Evolutionary conservation across 1,284 basidiomycete genomes (phyloP).

Genomic region (Exobasidium rhododendri): DNA sequence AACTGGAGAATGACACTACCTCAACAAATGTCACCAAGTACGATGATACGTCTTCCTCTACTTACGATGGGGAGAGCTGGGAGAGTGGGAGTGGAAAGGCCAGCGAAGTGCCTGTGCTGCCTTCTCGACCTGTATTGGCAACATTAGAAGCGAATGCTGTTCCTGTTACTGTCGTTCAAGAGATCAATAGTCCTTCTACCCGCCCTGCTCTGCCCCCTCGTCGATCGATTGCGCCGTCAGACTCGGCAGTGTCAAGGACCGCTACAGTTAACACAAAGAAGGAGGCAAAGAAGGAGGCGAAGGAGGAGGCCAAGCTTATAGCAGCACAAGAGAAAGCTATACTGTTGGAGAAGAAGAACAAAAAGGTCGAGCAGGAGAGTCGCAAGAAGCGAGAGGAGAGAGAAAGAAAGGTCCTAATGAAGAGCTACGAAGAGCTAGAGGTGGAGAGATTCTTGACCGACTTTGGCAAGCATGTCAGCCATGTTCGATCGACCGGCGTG

Average conservation of each 20-base stretch:
- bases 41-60: not conserved
- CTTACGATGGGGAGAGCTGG: constrained; percentile 1
- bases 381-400: constrained; percentile 4
- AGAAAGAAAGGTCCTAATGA: constrained; percentile 13
- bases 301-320: not conserved
- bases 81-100: constrained; percentile 9
- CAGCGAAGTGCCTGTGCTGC: not conserved
- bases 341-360: not conserved
- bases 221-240: no score
- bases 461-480: constrained; percentile 27
- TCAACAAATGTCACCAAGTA: not conserved
- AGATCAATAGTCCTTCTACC: not conserved
- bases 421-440: constrained; percentile 25
- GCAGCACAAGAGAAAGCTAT: not conserved
- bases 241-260: no score
- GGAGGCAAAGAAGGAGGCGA: not conserved
- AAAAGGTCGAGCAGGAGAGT: not conserved
- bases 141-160: not conserved
- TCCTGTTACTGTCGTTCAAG: not conserved
- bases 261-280: no score
- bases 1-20: not conserved
- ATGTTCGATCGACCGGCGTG: constrained; percentile 27
- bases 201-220: not conserved
- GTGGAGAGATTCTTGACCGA: constrained; percentile 26
- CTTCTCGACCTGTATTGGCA: not conserved